These are phyloP conservation scores for Trichophyton simii DNA, from an alignment of 2,329 filamentous ascomycete species.

Conservation along the genomic window DNA sequence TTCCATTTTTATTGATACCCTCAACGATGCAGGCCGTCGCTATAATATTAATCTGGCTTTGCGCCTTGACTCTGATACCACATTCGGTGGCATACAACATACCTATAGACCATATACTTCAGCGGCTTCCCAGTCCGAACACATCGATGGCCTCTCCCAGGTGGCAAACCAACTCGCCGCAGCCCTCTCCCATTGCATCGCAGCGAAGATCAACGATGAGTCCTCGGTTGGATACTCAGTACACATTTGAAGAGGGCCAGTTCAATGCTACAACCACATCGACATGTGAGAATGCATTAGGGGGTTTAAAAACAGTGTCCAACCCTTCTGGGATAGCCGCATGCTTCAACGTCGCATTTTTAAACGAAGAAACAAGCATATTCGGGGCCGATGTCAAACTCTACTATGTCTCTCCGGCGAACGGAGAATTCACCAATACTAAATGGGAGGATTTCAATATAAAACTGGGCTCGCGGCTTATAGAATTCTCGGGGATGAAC, in stretches of 20 bases:
- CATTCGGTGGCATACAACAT: conserved; percentile 3
- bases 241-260: conserved; percentile 14
- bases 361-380: conserved; percentile 51
- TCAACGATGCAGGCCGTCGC: conserved; percentile 11
- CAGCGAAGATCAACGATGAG: not conserved
- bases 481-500: conserved; percentile 15
- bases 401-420: conserved; percentile 54
- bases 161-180: not conserved
- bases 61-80: conserved; percentile 3
- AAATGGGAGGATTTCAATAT: conserved; percentile 21
- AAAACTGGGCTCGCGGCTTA: conserved; percentile 17
- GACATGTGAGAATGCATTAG: conserved; percentile 49
- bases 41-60: conserved; percentile 6
- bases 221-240: not conserved
- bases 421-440: conserved; percentile 34
- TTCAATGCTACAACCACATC: conserved; percentile 34
- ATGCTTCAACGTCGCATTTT: conserved; percentile 68
- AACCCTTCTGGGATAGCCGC: conserved; percentile 67
- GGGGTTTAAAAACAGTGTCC: conserved; percentile 41
- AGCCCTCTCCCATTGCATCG: not conserved
- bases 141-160: not conserved
- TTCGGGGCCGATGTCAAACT: conserved; percentile 69
- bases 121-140: not conserved
- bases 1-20: not conserved
- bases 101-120: not conserved